These are phyloP conservation scores for Diutina rugosa DNA, from an alignment of 1,139 yeast genomes.

Conservation along the genomic window DNA sequence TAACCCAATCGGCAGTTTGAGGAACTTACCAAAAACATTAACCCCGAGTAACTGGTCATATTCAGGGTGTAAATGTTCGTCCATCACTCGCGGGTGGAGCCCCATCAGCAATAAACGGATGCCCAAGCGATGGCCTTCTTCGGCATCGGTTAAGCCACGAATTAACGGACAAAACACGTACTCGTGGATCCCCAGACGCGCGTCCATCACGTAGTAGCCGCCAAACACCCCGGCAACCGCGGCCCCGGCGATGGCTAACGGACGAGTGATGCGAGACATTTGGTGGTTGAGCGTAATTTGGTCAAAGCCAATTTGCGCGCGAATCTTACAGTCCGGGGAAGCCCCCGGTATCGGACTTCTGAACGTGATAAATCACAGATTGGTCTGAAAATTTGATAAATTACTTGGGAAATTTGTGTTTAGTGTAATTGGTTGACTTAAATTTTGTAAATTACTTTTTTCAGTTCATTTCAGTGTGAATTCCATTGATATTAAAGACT, in stretches of 20 bases:
- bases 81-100: neutral
- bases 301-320: no score
- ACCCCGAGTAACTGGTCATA: slow-evolving; percentile 39
- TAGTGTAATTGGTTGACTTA: no score
- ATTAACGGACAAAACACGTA: slow-evolving; percentile 67
- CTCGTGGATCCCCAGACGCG: slow-evolving; percentile 76
- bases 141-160: slow-evolving; percentile 67
- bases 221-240: neutral
- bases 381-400: no score
- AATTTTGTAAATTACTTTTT: no score
- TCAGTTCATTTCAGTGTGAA: no score
- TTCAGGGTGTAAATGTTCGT: slow-evolving; percentile 12
- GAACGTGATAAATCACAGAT: no score
- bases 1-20: slow-evolving; percentile 74
- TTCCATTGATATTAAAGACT: no score
- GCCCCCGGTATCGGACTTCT: no score
- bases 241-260: neutral
- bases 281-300: neutral
- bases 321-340: no score
- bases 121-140: slow-evolving; percentile 71
- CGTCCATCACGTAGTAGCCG: slow-evolving; percentile 44
- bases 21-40: slow-evolving; percentile 44
- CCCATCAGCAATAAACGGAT: slow-evolving; percentile 59
- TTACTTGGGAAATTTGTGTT: no score
- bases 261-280: neutral